These are phyloP conservation scores for Aureobasidium zeae DNA, from an alignment of 2,329 filamentous ascomycete genomes.

Conservation along the genomic window DNA sequence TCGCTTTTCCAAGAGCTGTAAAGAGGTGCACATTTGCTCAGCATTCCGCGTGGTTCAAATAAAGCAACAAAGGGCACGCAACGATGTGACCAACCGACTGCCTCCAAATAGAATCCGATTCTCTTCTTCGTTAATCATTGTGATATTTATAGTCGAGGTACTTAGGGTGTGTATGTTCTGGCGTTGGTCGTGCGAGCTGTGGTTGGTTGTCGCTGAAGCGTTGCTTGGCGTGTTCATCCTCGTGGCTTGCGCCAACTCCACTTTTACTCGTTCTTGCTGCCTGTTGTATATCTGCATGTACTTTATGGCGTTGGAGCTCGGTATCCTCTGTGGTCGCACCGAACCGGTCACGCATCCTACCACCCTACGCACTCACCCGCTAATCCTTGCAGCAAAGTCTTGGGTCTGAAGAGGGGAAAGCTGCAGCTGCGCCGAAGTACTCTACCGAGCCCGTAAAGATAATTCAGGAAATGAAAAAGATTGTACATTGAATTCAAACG, in stretches of 20 bases:
- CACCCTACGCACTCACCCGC: constrained; percentile 5
- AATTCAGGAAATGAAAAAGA: not conserved
- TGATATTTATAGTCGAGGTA: constrained; percentile 2
- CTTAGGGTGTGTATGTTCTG: not conserved
- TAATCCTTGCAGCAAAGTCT: not conserved
- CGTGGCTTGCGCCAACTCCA: constrained; percentile 9
- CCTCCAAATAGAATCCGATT: constrained; percentile 26
- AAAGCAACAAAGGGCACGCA: constrained; percentile 2
- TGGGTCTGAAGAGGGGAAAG: not conserved
- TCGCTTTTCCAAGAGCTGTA: constrained; percentile 44
- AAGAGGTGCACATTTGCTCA: constrained; percentile 8
- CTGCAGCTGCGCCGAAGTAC: constrained; percentile 1
- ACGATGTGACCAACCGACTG: constrained; percentile 22
- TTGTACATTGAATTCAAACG: too few relatives aligned
- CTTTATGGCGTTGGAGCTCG: not conserved
- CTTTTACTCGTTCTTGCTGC: not conserved
- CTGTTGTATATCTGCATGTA: constrained; percentile 3
- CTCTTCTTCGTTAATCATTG: constrained; percentile 12
- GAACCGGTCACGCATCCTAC: constrained; percentile 12
- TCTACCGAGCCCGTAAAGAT: not conserved
- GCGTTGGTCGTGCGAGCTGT: constrained; percentile 9
- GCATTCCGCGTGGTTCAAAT: not conserved
- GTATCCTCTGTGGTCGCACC: constrained; percentile 3
- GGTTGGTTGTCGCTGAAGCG: constrained; percentile 1
- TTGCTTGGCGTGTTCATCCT: constrained; percentile 7